Conservation (phyloP, 495 filamentous ascomycete genomes). For the Xylona heveae region DNA sequence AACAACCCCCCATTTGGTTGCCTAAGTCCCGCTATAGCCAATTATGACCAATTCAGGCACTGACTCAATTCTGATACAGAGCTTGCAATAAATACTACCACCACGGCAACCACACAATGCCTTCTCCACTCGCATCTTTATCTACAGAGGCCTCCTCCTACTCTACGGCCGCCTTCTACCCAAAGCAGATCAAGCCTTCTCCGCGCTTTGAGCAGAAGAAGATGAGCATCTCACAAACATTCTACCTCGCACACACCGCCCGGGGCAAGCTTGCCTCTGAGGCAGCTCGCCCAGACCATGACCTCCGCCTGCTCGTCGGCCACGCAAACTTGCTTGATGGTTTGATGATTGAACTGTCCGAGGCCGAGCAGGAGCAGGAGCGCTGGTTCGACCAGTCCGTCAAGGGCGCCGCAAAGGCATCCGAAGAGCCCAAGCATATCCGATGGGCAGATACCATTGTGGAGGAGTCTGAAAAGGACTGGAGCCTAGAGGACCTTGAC, state of each 20-base stretch:
- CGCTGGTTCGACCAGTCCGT: slow-evolving; percentile 96
- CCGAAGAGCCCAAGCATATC: slow-evolving; percentile 41
- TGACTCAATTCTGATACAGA: no score
- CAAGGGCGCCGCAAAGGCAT: slow-evolving; percentile 38
- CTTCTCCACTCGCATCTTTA: no score
- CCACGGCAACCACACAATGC: no score
- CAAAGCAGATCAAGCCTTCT: no score
- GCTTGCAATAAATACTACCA: no score
- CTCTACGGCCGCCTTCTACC: no score
- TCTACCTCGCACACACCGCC: slow-evolving; percentile 92
- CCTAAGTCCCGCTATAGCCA: no score
- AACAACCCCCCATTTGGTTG: no score
- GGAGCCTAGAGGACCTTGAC: slow-evolving; percentile 6
- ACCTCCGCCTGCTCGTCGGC: slow-evolving; percentile 81
- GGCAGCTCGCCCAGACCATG: slow-evolving; percentile 75
- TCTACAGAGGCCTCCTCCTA: no score
- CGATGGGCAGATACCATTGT: slow-evolving; percentile 70
- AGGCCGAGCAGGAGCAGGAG: slow-evolving; percentile 90
- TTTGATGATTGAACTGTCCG: slow-evolving; percentile 84
- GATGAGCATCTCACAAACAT: slow-evolving; percentile 95
- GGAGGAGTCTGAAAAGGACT: slow-evolving; percentile 54
- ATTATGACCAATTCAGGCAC: no score
- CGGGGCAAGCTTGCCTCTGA: slow-evolving; percentile 85
- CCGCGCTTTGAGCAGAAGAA: slow-evolving; percentile 51
- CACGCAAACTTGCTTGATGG: slow-evolving; percentile 96